Base-by-base conservation (phyloP, 805 yeast genomes). In the Saccharomycopsis sp. region DNA sequence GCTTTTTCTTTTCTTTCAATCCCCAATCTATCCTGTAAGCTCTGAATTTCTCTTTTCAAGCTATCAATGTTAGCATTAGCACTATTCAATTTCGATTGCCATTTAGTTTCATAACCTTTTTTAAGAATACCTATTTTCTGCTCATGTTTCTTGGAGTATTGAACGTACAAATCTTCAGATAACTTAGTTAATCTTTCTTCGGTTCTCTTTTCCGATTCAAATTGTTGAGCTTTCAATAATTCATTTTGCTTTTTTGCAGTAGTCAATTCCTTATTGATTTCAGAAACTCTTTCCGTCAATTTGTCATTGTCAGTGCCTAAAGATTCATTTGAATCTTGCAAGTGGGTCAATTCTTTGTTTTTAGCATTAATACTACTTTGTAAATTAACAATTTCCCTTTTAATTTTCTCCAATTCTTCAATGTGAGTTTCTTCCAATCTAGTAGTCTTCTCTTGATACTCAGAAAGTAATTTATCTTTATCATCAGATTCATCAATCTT, bases 141-240 rank as follows among this genome's bases (percentile, higher is more conserved):
- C 50, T 80, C 85, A 56, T 85, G 94, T 57, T 85, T 85, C 40
- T 81, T 77, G 2, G 86, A 75, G 56, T 85, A 85, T 57, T 81
- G 88, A 31, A 74, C 68, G 55, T 84, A 84, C 8, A 85, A 64
- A 53, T 80, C 85, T 48, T 77, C 80, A 0, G 89, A 85, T 38
- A 84, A 62, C 50, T 76, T 73, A 50, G 78, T 77, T 31, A 81
- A 61, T 54, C 75, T 72, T 46, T 67, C 67, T 50, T 77, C 79
- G 2, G 76, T 65, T 16, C 72, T 75, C 22, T 60, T 59, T 44
- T 78, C 80, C 23, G 70, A 67, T 2, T 60, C 57, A 5, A 48
- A 26, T 32, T 47, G 48, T 16, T 41, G 38, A 13, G 35, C 19
- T 21, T 47, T 47, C 29, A 50, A 40, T 11, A 1, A n/a, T n/a